phyloP scores from a whole-genome alignment of 768 basidiomycete genomes.

The Inosperma sp. region DNA sequence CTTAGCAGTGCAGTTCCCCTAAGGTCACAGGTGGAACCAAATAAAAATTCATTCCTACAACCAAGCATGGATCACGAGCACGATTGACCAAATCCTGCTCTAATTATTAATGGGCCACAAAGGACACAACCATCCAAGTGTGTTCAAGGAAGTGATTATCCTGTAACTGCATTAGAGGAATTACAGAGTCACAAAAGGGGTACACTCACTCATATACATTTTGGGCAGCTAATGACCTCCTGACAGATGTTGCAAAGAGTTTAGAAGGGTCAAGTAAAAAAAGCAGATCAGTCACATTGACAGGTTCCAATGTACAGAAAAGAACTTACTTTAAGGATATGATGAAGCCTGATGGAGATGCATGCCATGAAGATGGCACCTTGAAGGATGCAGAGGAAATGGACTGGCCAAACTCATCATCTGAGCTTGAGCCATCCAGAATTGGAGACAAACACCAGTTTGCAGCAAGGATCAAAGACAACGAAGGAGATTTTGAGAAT shows the following conservation, averaged over 20 bases:
- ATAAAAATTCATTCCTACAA: no score
- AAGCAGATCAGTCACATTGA: not conserved
- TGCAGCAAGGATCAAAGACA: not conserved
- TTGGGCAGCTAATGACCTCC: not conserved
- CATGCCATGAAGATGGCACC: not conserved
- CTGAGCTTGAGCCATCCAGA: not conserved
- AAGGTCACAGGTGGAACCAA: no score
- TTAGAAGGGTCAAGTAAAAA: no score
- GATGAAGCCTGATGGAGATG: not conserved
- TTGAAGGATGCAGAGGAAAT: not conserved
- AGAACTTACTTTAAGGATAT: not conserved
- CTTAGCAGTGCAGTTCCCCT: no score
- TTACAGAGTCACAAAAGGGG: not conserved
- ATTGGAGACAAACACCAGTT: not conserved
- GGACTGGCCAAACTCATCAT: not conserved
- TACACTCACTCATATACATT: not conserved
- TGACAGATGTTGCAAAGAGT: slow-evolving; percentile 2
- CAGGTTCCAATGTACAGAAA: not conserved
- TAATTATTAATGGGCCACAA: not conserved
- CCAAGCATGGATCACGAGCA: no score
- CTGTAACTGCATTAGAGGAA: not conserved
- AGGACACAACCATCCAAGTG: not conserved
- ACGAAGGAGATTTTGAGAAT: no score
- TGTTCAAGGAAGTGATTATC: not conserved
- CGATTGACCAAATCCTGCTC: not conserved